phyloP scores from a whole-genome alignment of 2,329 filamentous ascomycete species.

The Arthrocladium fulminans region DNA sequence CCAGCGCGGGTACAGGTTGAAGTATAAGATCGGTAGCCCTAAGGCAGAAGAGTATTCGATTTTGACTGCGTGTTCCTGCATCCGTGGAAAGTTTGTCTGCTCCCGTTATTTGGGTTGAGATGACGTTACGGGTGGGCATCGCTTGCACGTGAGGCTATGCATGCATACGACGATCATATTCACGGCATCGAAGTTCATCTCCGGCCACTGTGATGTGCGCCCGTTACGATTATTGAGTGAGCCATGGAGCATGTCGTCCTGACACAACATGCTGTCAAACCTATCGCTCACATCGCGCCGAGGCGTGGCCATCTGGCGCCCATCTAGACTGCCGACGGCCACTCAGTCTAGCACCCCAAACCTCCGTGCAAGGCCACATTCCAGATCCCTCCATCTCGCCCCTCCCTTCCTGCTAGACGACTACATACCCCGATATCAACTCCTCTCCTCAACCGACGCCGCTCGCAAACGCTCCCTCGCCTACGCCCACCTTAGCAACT shows the following conservation, averaged over 20 bases:
- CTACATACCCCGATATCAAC: conserved; percentile 64
- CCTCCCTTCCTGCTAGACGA: conserved; percentile 63
- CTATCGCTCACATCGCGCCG: background rate
- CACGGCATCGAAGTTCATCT: no score
- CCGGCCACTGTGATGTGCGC: background rate
- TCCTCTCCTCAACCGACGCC: conserved; percentile 58
- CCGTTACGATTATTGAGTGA: background rate
- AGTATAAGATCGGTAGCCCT: no score
- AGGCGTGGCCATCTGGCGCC: background rate
- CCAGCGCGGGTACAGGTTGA: no score
- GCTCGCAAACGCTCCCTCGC: conserved; percentile 65
- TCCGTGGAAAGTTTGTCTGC: background rate
- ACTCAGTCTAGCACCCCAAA: background rate
- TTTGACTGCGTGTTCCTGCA: background rate
- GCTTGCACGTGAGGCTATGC: background rate
- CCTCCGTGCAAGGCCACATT: background rate
- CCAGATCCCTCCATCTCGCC: conserved; percentile 42
- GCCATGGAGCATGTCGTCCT: background rate
- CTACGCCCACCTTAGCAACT: conserved; percentile 66
- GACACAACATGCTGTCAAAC: background rate
- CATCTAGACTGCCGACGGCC: background rate
- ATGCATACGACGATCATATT: no score
- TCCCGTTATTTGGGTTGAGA: background rate
- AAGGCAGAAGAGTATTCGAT: background rate
- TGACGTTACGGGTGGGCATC: background rate